Conservation (phyloP, 495 filamentous ascomycete genomes). For the Elasticomyces elasticus region DNA sequence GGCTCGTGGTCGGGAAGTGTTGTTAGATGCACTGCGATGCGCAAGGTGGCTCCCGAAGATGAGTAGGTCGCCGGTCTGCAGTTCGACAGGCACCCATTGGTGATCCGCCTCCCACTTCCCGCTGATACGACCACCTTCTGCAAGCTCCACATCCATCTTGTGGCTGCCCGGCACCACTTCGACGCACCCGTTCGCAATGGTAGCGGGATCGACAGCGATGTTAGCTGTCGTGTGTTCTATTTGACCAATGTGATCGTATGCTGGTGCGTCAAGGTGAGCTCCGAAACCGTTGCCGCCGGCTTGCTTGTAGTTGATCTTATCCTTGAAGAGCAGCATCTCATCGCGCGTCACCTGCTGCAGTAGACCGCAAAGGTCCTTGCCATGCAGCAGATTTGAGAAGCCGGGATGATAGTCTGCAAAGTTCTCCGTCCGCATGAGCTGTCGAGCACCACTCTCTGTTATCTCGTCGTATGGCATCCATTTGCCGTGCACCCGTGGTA, state of each 20-base stretch:
- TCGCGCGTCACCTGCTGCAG: constrained; percentile 35
- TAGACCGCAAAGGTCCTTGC: constrained; percentile 30
- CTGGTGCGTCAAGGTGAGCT: constrained; percentile 40
- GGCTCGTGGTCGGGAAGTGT: constrained; percentile 32
- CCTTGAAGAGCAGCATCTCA: constrained; percentile 41
- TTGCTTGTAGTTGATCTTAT: constrained; percentile 42
- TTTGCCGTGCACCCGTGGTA: constrained; percentile 32
- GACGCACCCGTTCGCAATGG: constrained; percentile 35
- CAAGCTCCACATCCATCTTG: constrained; percentile 34
- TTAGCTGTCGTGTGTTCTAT: constrained; percentile 41
- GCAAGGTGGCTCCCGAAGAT: constrained; percentile 40
- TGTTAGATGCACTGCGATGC: constrained; percentile 37
- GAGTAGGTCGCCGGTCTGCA: constrained; percentile 35
- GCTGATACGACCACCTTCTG: constrained; percentile 35
- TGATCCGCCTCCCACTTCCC: constrained; percentile 33
- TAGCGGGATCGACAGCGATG: constrained; percentile 36
- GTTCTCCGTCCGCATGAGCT: constrained; percentile 41
- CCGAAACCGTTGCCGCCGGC: constrained; percentile 38
- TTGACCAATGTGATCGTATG: constrained; percentile 40
- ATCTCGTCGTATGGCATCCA: constrained; percentile 45
- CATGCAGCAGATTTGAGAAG: constrained; percentile 36
- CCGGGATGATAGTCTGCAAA: constrained; percentile 37
- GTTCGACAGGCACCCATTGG: constrained; percentile 35
- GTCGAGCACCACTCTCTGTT: constrained; percentile 33
- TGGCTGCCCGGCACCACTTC: constrained; percentile 35